These are phyloP conservation scores for Talaromyces sp. DNA, from an alignment of 2,329 filamentous ascomycete species.

Conservation along the genomic window DNA sequence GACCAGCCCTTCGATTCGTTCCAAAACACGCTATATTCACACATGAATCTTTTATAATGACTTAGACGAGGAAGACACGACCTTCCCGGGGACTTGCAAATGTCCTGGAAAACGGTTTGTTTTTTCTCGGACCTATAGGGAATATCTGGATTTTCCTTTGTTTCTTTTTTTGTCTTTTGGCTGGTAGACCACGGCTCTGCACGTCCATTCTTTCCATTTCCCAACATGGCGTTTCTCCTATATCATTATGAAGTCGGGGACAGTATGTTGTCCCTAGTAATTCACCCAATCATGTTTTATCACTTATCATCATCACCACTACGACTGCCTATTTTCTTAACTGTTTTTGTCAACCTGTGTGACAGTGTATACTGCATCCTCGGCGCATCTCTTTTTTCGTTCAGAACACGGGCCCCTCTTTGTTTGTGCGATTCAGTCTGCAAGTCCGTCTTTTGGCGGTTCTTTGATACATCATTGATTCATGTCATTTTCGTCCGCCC, in stretches of 20 bases:
- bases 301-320: slow-evolving; percentile 15
- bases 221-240: slow-evolving; percentile 6
- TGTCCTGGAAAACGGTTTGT: background rate
- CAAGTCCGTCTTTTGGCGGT: slow-evolving; percentile 11
- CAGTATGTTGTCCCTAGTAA: slow-evolving; percentile 19
- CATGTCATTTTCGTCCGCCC: slow-evolving; percentile 12
- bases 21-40: background rate
- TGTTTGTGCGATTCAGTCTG: slow-evolving; percentile 2
- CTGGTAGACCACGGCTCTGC: slow-evolving; percentile 13
- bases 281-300: slow-evolving; percentile 13
- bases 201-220: slow-evolving; percentile 7
- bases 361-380: slow-evolving; percentile 20
- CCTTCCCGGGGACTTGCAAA: background rate
- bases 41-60: background rate
- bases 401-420: slow-evolving; percentile 11
- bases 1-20: background rate
- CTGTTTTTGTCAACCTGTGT: slow-evolving; percentile 22
- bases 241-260: slow-evolving; percentile 24
- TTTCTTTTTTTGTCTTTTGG: slow-evolving; percentile 21
- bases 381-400: slow-evolving; percentile 12
- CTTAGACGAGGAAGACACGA: background rate
- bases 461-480: slow-evolving; percentile 16
- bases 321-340: slow-evolving; percentile 17
- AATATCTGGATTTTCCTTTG: slow-evolving; percentile 10
- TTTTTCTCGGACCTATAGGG: background rate